Base-by-base conservation (phyloP, 805 yeast genomes). In the Candida alai region DNA sequence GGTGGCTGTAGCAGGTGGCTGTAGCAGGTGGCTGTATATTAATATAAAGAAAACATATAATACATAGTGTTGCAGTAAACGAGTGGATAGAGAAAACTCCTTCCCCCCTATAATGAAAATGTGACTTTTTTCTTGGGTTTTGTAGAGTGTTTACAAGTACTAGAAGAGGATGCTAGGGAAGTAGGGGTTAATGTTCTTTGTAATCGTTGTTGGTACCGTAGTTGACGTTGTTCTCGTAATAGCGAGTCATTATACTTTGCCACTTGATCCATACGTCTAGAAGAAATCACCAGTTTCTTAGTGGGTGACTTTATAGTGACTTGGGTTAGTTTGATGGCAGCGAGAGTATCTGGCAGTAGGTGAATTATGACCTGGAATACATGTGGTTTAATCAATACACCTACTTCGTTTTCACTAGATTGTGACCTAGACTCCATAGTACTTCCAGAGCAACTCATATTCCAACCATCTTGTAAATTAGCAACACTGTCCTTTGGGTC, bases 211-310 rank as follows among this genome's bases (percentile, higher is more conserved):
- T 4, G 10, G 30, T 22, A 36, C 30, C 68, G 41, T 34, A 38
- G 37, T 21, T 49, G 48, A 22, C 69, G 40, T 15, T 50, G 56
- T 36, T 62, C 68, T 26, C 44, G 47, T 34, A 52, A 40, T 8
- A 52, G 41, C 16, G 39, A 26, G 17, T 30, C 28, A 12, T 54
- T 54, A 40, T 63, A 63, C 15, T 51, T 43, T 16, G 17, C 25
- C 14, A 61, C 56, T 41, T 58, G 61, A 23, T 39, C 44, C 34
- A 48, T 36, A 19, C 56, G 20, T 25, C 25, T 36, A 11, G 24
- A 30, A 2, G 47, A 26, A 24, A 39, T 48, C n/a, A 17, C 15
- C 19, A 43, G 44, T 30, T 42, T 45, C 20, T 41, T 36, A 5
- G 34, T 29, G 6, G 45, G 40, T 3, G 48, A 30, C 25, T 43